phyloP scores from a whole-genome alignment of 2,329 filamentous ascomycete genomes.

The Aurifilum marmelostoma region DNA sequence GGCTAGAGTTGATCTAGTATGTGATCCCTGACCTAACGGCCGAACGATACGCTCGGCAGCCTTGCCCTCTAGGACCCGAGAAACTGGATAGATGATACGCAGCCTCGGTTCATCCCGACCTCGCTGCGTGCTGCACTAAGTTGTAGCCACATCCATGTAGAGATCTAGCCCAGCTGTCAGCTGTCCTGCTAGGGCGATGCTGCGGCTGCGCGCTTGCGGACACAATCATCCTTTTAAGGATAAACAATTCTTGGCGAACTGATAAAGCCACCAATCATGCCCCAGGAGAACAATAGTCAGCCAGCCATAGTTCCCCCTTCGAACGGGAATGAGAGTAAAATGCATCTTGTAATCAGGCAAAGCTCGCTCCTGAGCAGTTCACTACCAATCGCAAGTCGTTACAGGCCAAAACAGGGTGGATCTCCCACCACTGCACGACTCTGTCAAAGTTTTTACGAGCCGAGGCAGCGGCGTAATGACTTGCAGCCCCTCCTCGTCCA shows the following conservation, averaged over 20 bases:
- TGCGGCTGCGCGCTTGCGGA: conserved; percentile 1
- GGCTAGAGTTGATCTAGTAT: neutral
- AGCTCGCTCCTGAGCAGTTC: neutral
- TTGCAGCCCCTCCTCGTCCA: neutral
- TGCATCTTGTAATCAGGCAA: too few species aligned
- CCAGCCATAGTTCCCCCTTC: neutral
- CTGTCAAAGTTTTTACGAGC: neutral
- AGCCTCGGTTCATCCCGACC: neutral
- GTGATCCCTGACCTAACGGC: neutral
- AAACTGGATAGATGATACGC: neutral
- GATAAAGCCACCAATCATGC: neutral
- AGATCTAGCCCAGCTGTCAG: neutral
- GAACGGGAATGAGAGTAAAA: neutral
- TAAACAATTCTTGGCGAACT: neutral
- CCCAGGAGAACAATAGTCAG: neutral
- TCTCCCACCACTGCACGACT: neutral
- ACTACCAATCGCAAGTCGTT: neutral
- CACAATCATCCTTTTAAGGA: neutral
- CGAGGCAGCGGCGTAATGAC: neutral
- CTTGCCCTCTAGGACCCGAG: neutral
- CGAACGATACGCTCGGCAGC: neutral
- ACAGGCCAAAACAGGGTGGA: neutral
- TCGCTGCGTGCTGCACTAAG: neutral
- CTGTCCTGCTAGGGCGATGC: neutral
- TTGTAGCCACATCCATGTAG: neutral